phyloP scores from a whole-genome alignment of 2,329 filamentous ascomycete species.

The Aspergillus quadricinctus region DNA sequence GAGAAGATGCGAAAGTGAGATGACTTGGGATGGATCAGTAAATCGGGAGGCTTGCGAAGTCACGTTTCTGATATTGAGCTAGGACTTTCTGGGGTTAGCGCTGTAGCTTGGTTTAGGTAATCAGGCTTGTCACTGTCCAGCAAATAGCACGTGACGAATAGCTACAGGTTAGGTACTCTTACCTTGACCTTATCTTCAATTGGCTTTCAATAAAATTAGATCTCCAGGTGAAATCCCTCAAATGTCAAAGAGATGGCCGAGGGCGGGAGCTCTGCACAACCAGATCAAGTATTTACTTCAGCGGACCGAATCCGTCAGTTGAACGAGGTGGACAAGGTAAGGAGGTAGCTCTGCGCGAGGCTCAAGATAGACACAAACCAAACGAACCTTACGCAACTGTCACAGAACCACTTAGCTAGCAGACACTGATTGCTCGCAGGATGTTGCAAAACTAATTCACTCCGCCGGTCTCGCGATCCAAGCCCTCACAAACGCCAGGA shows the following conservation, averaged over 20 bases:
- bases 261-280: conserved; percentile 16
- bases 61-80: conserved; percentile 22
- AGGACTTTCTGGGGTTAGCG: not conserved
- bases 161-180: conserved; percentile 1
- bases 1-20: not conserved
- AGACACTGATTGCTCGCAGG: conserved; percentile 24
- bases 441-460: conserved; percentile 52
- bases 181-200: not conserved
- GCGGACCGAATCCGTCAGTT: conserved; percentile 78
- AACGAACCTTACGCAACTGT: not conserved
- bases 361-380: not conserved
- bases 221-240: not conserved
- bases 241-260: conserved; percentile 19
- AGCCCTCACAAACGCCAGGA: conserved; percentile 54
- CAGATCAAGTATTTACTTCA: conserved; percentile 55
- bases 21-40: not conserved
- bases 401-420: not conserved
- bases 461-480: conserved; percentile 61
- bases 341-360: not conserved
- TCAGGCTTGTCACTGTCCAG: not conserved
- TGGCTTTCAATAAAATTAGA: not conserved
- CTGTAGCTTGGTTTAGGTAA: not conserved
- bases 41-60: conserved; percentile 11
- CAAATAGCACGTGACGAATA: conserved; percentile 8
- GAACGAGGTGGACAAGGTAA: conserved; percentile 69